These are phyloP conservation scores for Puccinellia tenuiflora DNA, from an alignment of 176 grass and related monocot genomes.

Conservation along the genomic window DNA sequence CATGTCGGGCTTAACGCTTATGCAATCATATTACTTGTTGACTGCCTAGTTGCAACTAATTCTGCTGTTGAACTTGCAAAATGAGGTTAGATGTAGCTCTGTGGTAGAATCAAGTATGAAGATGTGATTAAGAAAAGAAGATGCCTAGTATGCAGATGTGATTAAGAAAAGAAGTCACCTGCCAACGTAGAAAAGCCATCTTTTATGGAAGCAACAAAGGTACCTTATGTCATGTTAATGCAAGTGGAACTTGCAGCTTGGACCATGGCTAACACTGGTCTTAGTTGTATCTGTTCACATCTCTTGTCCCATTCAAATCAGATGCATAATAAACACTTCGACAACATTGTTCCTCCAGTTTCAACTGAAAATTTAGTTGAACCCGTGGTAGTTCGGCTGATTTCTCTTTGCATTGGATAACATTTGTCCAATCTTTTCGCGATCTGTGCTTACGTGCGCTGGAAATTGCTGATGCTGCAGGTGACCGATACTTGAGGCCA, in stretches of 20 bases:
- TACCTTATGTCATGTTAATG: conserved; percentile 38
- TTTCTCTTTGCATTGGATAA: conserved; percentile 25
- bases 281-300: conserved; percentile 28
- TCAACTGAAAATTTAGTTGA: conserved; percentile 37
- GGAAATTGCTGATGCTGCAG: conserved; percentile 32
- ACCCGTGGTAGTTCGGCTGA: conserved; percentile 17
- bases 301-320: background rate
- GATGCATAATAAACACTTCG: background rate
- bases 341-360: conserved; percentile 27
- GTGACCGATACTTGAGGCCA: conserved; percentile 75
- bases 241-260: conserved; percentile 27
- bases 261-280: conserved; percentile 26
- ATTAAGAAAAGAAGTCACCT: conserved; percentile 32
- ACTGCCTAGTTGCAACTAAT: conserved; percentile 10
- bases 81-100: conserved; percentile 27
- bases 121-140: conserved; percentile 37
- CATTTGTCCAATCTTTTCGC: conserved; percentile 20
- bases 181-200: conserved; percentile 31
- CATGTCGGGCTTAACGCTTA: background rate
- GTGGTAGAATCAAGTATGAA: conserved; percentile 35
- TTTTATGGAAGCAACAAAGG: conserved; percentile 34
- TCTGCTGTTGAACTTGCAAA: conserved; percentile 27
- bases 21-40: background rate
- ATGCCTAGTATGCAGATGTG: conserved; percentile 27
- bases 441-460: conserved; percentile 8